Evolutionary conservation across 768 basidiomycete species (phyloP).

Genomic region (Mycena venus): DNA sequence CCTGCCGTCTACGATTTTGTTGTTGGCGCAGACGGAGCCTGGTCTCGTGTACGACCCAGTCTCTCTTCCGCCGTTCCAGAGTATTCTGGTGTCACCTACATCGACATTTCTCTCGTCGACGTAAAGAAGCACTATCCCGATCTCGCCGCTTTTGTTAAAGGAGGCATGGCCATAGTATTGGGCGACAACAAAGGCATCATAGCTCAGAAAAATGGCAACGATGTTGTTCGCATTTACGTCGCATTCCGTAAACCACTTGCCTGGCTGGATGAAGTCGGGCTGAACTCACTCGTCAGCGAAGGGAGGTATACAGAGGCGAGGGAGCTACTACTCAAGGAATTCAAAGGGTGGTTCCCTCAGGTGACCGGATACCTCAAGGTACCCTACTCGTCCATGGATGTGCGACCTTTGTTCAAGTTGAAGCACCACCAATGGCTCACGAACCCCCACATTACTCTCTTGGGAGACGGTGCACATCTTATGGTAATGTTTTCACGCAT

Average conservation of each 20-base stretch:
- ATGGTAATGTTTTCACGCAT: no score
- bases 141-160: not conserved
- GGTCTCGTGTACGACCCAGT: not conserved
- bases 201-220: not conserved
- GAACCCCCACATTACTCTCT: not conserved
- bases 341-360: not conserved
- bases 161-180: not conserved
- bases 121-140: not conserved
- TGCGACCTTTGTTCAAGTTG: constrained; percentile 1
- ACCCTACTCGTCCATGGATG: not conserved
- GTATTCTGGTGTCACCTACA: not conserved
- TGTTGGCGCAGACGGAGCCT: not conserved
- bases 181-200: constrained; percentile 5
- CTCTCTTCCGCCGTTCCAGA: not conserved
- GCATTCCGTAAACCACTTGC: not conserved
- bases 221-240: not conserved
- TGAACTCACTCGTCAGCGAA: not conserved
- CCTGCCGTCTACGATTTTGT: not conserved
- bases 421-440: not conserved
- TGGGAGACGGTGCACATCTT: no score
- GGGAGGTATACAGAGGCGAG: not conserved
- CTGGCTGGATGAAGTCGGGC: constrained; percentile 3
- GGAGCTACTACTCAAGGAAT: not conserved
- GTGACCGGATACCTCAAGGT: not conserved
- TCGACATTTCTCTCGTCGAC: constrained; percentile 9